Evolutionary conservation across 2,329 filamentous ascomycete species (phyloP).

Genomic region (Pseudogymnoascus sp.): DNA sequence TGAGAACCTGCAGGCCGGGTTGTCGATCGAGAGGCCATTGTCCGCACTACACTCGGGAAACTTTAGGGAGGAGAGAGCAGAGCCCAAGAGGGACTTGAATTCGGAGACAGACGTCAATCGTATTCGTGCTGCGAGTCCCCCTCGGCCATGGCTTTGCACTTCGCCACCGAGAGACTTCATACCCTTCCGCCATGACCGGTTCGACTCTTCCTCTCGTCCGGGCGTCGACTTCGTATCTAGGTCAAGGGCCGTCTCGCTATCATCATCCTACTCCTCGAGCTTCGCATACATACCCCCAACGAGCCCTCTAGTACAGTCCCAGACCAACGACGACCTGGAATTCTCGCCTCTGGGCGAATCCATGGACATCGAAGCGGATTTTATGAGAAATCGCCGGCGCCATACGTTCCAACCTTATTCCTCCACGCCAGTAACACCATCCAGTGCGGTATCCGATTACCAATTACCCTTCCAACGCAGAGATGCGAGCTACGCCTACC

Average conservation of each 20-base stretch:
- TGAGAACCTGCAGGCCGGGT: slow-evolving; percentile 41
- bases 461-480: slow-evolving; percentile 39
- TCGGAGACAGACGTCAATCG: slow-evolving; percentile 12
- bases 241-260: slow-evolving; percentile 45
- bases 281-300: slow-evolving; percentile 85
- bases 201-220: slow-evolving; percentile 3
- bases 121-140: slow-evolving; percentile 14
- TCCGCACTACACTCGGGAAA: slow-evolving; percentile 65
- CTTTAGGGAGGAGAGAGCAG: slow-evolving; percentile 40
- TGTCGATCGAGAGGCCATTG: slow-evolving; percentile 19
- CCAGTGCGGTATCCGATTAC: slow-evolving; percentile 33
- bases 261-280: slow-evolving; percentile 65
- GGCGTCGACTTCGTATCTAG: background rate
- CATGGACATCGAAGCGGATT: slow-evolving; percentile 37
- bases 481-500: slow-evolving; percentile 59
- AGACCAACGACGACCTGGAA: slow-evolving; percentile 72
- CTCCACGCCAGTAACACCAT: slow-evolving; percentile 35
- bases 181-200: slow-evolving; percentile 36
- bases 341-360: slow-evolving; percentile 45
- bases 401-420: slow-evolving; percentile 64
- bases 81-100: slow-evolving; percentile 13
- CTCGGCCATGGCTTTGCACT: slow-evolving; percentile 41
- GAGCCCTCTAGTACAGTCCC: slow-evolving; percentile 81
- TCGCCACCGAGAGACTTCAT: slow-evolving; percentile 46
- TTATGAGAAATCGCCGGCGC: slow-evolving; percentile 41